phyloP scores from a whole-genome alignment of 2,329 filamentous ascomycete genomes.

The Alternaria panax region DNA sequence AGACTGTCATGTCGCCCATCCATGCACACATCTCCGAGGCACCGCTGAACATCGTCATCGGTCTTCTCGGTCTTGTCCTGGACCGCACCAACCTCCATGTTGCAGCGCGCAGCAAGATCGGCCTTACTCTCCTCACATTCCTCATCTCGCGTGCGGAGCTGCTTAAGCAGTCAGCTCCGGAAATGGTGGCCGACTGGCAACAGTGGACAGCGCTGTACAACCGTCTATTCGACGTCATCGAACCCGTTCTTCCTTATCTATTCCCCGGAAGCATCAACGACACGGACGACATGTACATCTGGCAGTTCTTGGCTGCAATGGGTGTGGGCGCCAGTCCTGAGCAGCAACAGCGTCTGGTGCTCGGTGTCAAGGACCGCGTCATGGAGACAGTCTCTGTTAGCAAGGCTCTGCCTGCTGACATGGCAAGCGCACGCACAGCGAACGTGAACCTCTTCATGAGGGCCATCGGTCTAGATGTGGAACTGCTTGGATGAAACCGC shows the following conservation, averaged over 20 bases:
- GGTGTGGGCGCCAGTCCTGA: conserved; percentile 92
- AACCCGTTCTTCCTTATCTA: conserved; percentile 81
- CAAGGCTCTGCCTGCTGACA: conserved; percentile 86
- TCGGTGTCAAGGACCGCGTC: conserved; percentile 96
- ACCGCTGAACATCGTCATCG: conserved; percentile 87
- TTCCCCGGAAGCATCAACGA: conserved; percentile 93
- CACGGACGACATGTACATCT: conserved; percentile 93
- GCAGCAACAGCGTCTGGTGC: conserved; percentile 91
- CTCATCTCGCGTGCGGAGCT: conserved; percentile 93
- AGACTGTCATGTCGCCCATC: conserved; percentile 86
- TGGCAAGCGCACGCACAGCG: conserved; percentile 81
- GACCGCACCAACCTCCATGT: conserved; percentile 81
- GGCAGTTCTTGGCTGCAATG: conserved; percentile 96
- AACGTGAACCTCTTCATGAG: conserved; percentile 99
- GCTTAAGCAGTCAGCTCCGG: conserved; percentile 80
- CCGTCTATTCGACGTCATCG: conserved; percentile 83
- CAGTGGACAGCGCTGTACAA: conserved; percentile 88
- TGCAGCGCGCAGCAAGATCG: conserved; percentile 87
- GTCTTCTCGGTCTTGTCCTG: conserved; percentile 83
- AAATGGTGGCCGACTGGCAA: conserved; percentile 70
- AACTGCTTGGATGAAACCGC: conserved; percentile 67
- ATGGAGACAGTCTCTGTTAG: conserved; percentile 91
- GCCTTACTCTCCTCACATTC: conserved; percentile 89
- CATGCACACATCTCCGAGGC: conserved; percentile 92
- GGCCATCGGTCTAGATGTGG: conserved; percentile 97